Conservation (phyloP, 257 asterid species). For the Paulownia fortunei region DNA sequence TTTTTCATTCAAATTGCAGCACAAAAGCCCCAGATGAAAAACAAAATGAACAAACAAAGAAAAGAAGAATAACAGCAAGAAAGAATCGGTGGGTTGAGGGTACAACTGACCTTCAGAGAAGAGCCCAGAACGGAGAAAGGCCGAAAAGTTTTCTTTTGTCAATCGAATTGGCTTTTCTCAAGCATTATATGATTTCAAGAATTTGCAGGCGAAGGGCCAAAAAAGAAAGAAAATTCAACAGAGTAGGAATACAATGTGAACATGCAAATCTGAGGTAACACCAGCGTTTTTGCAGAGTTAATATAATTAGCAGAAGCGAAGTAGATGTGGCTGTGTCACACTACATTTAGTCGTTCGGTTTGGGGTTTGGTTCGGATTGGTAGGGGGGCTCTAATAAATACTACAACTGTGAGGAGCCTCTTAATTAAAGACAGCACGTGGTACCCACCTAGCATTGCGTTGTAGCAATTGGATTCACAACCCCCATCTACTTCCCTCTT, state of each 20-base stretch:
- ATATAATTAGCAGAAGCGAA: conserved; percentile 31
- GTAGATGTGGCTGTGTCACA: conserved; percentile 36
- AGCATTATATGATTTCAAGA: conserved; percentile 36
- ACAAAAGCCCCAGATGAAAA: background rate
- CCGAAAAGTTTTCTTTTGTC: conserved; percentile 28
- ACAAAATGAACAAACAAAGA: background rate
- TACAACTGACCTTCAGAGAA: conserved; percentile 44
- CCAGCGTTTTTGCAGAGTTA: conserved; percentile 10
- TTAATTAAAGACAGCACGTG: conserved; percentile 49
- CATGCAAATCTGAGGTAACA: conserved; percentile 46
- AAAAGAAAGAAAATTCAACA: background rate
- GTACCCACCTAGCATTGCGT: conserved; percentile 40
- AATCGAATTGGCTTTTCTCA: conserved; percentile 33
- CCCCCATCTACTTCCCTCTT: conserved; percentile 44
- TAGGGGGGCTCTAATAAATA: conserved; percentile 50
- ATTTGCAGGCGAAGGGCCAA: background rate
- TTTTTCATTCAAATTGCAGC: conserved; percentile 3
- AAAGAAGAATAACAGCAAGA: background rate
- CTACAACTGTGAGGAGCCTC: conserved; percentile 22
- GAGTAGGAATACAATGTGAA: conserved; percentile 24
- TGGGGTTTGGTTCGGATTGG: conserved; percentile 72
- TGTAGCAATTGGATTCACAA: conserved; percentile 30
- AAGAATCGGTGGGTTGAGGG: background rate
- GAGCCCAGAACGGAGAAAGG: conserved; percentile 30
- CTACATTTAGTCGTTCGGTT: conserved; percentile 34